Conservation (phyloP, 2,329 filamentous ascomycete genomes). For the Knoxdaviesia capensis region DNA sequence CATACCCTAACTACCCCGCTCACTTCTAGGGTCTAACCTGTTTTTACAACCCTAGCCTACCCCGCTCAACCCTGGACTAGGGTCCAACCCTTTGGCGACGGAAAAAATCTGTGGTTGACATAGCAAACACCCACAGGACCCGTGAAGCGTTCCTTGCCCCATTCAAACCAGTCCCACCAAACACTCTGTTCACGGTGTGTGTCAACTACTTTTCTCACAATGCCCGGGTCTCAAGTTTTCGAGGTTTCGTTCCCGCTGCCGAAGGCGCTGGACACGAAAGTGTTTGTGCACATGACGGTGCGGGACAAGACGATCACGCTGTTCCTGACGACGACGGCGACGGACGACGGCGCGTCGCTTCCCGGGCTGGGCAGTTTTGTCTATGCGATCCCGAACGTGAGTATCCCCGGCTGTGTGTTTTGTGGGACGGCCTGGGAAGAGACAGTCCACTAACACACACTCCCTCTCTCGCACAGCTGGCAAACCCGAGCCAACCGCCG, state of each 20-base stretch:
- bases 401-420: slow-evolving; percentile 5
- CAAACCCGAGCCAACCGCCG: slow-evolving; percentile 27
- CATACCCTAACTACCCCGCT: too few species aligned
- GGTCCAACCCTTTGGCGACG: too few species aligned
- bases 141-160: too few species aligned
- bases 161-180: too few species aligned
- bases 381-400: slow-evolving; percentile 79
- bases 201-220: too few species aligned
- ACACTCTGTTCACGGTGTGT: too few species aligned
- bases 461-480: slow-evolving; percentile 3
- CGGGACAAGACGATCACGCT: slow-evolving; percentile 36
- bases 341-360: slow-evolving; percentile 26
- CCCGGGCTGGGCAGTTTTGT: slow-evolving; percentile 70
- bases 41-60: too few species aligned
- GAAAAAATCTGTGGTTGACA: too few species aligned
- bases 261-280: slow-evolving; percentile 35
- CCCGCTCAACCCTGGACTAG: too few species aligned
- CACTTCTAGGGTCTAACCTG: too few species aligned
- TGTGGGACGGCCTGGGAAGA: too few species aligned
- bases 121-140: too few species aligned
- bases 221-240: slow-evolving; percentile 1
- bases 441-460: not conserved
- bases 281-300: slow-evolving; percentile 38
- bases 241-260: slow-evolving; percentile 41
- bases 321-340: slow-evolving; percentile 38